A percentile compares a stretch with the other conserved stretches of the same genome.
Conservation (phyloP, 805 yeast species). For the Blastobotrys robertii region DNA sequence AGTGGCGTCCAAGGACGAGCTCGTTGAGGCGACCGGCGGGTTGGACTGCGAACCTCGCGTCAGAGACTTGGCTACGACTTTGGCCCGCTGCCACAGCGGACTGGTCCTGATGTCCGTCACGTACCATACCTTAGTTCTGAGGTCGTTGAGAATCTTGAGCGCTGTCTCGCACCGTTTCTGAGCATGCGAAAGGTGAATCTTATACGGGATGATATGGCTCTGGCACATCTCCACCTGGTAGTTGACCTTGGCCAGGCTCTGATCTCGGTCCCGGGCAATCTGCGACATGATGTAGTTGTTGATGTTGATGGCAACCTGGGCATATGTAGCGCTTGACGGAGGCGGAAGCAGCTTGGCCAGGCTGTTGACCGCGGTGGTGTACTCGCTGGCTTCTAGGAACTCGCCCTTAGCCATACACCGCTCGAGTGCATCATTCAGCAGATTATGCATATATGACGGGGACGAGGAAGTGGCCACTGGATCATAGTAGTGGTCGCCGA, state of each 20-base stretch:
- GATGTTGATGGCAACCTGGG: conserved; percentile 7
- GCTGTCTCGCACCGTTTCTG: conserved; percentile 6
- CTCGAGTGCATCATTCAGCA: conserved; percentile 10
- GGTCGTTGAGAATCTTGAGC: conserved; percentile 8
- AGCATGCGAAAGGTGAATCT: conserved; percentile 7
- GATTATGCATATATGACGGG: conserved; percentile 7
- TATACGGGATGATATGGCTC: conserved; percentile 8
- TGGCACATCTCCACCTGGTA: conserved; percentile 8
- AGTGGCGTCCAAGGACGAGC: neutral
- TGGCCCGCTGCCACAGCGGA: conserved; percentile 18
- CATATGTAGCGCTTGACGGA: conserved; percentile 5
- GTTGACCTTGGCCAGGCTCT: conserved; percentile 3
- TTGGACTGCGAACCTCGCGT: conserved; percentile 4
- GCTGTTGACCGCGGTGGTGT: conserved; percentile 10
- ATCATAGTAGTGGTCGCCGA: neutral
- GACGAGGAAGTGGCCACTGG: neutral
- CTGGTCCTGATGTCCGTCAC: conserved; percentile 16
- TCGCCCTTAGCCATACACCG: conserved; percentile 10
- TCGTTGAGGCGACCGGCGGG: neutral
- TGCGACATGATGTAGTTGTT: conserved; percentile 10
- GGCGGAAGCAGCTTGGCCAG: conserved; percentile 13
- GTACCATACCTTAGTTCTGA: conserved; percentile 22
- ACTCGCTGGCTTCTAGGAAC: conserved; percentile 14
- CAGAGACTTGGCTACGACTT: conserved; percentile 17
- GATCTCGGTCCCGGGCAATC: conserved; percentile 9